Conservation (phyloP, 192 early-diverging fungal species). For the Entrophospora sp. region DNA sequence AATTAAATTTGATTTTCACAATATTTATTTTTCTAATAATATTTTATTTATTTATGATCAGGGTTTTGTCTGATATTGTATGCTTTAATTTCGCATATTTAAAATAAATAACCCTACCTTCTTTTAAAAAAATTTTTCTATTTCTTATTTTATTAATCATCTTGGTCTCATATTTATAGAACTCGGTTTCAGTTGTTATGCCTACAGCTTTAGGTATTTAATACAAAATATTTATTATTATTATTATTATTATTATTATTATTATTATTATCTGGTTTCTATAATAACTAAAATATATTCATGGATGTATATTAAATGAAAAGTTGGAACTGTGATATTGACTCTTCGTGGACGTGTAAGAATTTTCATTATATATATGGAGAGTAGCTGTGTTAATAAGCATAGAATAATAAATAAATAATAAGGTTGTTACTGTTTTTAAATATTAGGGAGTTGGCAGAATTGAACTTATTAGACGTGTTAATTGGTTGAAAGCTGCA, state of each 20-base stretch:
- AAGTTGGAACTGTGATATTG: slow-evolving; percentile 69
- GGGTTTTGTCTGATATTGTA: slow-evolving; percentile 51
- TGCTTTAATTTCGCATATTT: slow-evolving; percentile 20
- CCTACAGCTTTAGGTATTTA: slow-evolving; percentile 55
- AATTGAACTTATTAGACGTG: slow-evolving; percentile 62
- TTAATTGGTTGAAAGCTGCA: slow-evolving; percentile 59
- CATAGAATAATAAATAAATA: too few species aligned
- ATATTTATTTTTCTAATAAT: neutral
- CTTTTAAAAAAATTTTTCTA: too few species aligned
- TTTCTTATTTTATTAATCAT: too few species aligned
- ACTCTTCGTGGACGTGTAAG: slow-evolving; percentile 72
- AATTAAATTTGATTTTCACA: neutral
- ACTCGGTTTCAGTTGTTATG: slow-evolving; percentile 72
- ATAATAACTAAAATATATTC: too few species aligned
- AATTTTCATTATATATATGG: slow-evolving; percentile 31
- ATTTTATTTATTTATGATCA: neutral
- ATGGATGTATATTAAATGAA: neutral
- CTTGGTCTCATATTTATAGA: slow-evolving; percentile 34
- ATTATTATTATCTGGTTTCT: too few species aligned
- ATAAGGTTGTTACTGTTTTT: too few species aligned
- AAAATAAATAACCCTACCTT: too few species aligned
- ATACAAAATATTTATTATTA: too few species aligned
- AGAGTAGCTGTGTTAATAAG: too few species aligned
- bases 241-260: too few species aligned
- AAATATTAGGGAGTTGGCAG: slow-evolving; percentile 55